Evolutionary conservation across 2,329 filamentous ascomycete species (phyloP).

Genomic region (Claviceps capensis): DNA sequence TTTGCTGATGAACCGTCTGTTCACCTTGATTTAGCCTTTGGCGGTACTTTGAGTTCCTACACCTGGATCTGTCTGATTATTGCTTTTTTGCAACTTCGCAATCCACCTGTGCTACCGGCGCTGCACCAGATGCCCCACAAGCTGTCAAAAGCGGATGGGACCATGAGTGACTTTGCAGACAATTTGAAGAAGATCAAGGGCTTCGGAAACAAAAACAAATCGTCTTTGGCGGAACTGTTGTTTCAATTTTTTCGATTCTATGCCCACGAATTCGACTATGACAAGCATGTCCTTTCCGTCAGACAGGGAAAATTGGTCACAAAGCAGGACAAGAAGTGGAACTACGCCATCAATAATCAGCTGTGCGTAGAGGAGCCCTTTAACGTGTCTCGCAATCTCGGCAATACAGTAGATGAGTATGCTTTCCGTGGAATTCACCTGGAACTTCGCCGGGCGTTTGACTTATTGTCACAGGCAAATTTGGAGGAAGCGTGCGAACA

Average conservation of each 20-base stretch:
- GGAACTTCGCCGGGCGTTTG: conserved; percentile 80
- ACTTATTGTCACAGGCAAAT: conserved; percentile 63
- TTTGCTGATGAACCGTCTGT: conserved; percentile 9
- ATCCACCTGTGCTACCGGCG: conserved; percentile 71
- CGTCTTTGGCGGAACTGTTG: conserved; percentile 70
- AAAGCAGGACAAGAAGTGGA: conserved; percentile 82
- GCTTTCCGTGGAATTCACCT: conserved; percentile 84
- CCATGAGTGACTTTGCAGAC: conserved; percentile 70
- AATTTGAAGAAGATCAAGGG: conserved; percentile 61
- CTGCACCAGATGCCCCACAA: conserved; percentile 54
- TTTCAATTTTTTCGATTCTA: conserved; percentile 96
- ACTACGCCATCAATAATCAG: conserved; percentile 63
- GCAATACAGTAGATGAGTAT: conserved; percentile 91
- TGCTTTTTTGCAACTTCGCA: conserved; percentile 81
- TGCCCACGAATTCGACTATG: conserved; percentile 84
- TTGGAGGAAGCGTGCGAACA: conserved; percentile 76
- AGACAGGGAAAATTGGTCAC: conserved; percentile 65
- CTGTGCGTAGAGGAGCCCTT: conserved; percentile 96
- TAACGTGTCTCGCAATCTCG: conserved; percentile 76
- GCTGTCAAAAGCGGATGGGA: conserved; percentile 44
- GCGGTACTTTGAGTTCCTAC: conserved; percentile 91
- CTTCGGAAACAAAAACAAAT: conserved; percentile 68
- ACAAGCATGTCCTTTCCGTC: conserved; percentile 72
- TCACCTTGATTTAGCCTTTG: conserved; percentile 48
- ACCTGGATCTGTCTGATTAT: conserved; percentile 99